Conservation (phyloP, 2,329 filamentous ascomycete species). For the Neonectria sp. region DNA sequence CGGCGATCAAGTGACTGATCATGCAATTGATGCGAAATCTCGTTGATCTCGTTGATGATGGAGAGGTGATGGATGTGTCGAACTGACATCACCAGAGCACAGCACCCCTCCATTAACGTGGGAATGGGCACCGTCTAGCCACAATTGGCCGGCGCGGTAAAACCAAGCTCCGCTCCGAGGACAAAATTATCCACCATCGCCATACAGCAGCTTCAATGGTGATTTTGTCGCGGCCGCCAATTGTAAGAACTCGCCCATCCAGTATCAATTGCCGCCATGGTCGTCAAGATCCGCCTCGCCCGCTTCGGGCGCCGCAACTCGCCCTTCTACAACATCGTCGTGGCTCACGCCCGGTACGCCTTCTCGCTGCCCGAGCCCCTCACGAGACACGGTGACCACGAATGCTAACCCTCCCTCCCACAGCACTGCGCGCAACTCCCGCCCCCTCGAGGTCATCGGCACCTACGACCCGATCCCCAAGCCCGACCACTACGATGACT, state of each 20-base stretch:
- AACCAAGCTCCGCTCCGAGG: slow-evolving; percentile 51
- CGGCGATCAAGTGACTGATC: background rate
- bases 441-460: slow-evolving; percentile 93
- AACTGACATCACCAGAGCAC: slow-evolving; percentile 29
- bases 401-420: slow-evolving; percentile 17
- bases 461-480: slow-evolving; percentile 81
- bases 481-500: slow-evolving; percentile 70
- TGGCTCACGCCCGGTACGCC: slow-evolving; percentile 88
- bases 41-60: background rate
- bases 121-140: background rate
- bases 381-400: background rate
- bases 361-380: slow-evolving; percentile 3
- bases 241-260: slow-evolving; percentile 11
- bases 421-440: slow-evolving; percentile 88
- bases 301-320: slow-evolving; percentile 90
- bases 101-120: background rate
- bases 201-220: slow-evolving; percentile 26
- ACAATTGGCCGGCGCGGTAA: slow-evolving; percentile 53
- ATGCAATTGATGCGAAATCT: slow-evolving; percentile 1
- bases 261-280: slow-evolving; percentile 71
- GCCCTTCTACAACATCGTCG: slow-evolving; percentile 98
- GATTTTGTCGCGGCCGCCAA: slow-evolving; percentile 35
- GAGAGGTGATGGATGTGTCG: background rate
- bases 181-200: slow-evolving; percentile 50
- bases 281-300: slow-evolving; percentile 92